Percentiles rank a stretch among this genome's conserved stretches.
These are phyloP conservation scores for Orychophragmus violaceus DNA, from an alignment of 345 rosid genomes.

Conservation along the genomic window DNA sequence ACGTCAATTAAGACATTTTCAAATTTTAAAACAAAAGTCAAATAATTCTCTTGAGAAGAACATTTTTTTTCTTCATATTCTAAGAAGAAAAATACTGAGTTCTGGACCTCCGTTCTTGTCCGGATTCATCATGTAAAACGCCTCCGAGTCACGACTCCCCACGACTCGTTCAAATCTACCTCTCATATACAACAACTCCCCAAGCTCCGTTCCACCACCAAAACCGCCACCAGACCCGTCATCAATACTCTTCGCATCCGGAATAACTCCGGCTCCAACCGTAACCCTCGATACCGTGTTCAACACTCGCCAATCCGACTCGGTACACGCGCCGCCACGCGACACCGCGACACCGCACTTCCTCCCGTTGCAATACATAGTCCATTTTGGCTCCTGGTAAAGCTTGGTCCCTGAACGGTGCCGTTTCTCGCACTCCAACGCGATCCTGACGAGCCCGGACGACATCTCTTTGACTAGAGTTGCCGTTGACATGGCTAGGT, in stretches of 20 bases:
- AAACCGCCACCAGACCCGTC: slow-evolving; percentile 1
- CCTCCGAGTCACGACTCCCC: slow-evolving; percentile 93
- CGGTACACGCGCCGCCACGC: slow-evolving; percentile 45
- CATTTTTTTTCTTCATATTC: slow-evolving; percentile 35
- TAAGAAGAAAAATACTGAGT: slow-evolving; percentile 79
- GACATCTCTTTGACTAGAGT: slow-evolving; percentile 86
- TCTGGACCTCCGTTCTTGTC: slow-evolving; percentile 90
- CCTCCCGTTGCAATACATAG: slow-evolving; percentile 90
- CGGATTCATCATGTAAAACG: slow-evolving; percentile 94
- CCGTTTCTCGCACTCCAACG: slow-evolving; percentile 76
- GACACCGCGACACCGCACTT: slow-evolving; percentile 75
- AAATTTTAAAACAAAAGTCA: not conserved
- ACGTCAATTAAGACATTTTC: slow-evolving; percentile 8
- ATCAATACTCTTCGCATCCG: slow-evolving; percentile 36
- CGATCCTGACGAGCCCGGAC: slow-evolving; percentile 81
- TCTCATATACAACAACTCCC: slow-evolving; percentile 85
- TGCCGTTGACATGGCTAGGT: slow-evolving; percentile 76
- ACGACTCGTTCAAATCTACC: slow-evolving; percentile 88
- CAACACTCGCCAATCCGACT: slow-evolving; percentile 66
- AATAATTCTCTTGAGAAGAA: not conserved
- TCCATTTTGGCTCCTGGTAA: slow-evolving; percentile 69
- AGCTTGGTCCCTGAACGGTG: slow-evolving; percentile 31
- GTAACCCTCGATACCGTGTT: slow-evolving; percentile 65
- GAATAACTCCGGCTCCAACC: slow-evolving; percentile 87
- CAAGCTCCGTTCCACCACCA: slow-evolving; percentile 37